Evolutionary conservation across 495 filamentous ascomycete species (phyloP).

Genomic region (Hyaloscypha variabilis): DNA sequence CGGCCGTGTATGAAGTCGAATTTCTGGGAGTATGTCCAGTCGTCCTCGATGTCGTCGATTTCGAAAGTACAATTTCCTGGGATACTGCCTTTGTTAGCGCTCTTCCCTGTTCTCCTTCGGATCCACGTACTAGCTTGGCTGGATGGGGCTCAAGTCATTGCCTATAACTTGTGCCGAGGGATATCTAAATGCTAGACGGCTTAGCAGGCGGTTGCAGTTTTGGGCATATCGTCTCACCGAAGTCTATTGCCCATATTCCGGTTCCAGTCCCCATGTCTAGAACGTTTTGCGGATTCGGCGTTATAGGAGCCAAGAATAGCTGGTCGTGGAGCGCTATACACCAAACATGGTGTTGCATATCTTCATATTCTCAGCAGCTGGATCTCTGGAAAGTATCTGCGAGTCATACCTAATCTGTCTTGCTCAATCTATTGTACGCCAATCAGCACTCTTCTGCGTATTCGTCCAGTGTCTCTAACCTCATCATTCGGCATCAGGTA

Average conservation of each 20-base stretch:
- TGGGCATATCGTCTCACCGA: background rate
- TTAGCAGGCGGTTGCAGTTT: background rate
- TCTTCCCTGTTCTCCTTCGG: background rate
- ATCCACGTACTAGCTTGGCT: conserved; percentile 35
- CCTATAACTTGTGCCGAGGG: conserved; percentile 22
- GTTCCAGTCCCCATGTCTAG: background rate
- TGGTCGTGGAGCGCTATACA: background rate
- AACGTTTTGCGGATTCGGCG: background rate
- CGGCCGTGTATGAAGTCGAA: conserved; percentile 54
- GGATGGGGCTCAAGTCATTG: conserved; percentile 54
- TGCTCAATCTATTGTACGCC: background rate
- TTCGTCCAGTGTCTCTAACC: background rate
- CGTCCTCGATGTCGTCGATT: conserved; percentile 56
- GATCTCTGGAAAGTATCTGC: background rate
- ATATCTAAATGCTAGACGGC: conserved; percentile 24
- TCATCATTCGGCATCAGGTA: background rate
- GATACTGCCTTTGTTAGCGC: conserved; percentile 16
- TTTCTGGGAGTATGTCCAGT: conserved; percentile 50
- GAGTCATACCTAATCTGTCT: background rate
- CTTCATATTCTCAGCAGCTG: background rate
- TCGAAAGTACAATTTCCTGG: conserved; percentile 56
- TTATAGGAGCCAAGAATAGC: background rate
- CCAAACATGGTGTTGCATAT: background rate
- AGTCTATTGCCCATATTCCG: conserved; percentile 1
- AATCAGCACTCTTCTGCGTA: background rate